A percentile compares a stretch with the other conserved stretches of the same genome.
Conservation (phyloP, 1,139 yeast genomes). For the Nakaseomyces glabratus region DNA sequence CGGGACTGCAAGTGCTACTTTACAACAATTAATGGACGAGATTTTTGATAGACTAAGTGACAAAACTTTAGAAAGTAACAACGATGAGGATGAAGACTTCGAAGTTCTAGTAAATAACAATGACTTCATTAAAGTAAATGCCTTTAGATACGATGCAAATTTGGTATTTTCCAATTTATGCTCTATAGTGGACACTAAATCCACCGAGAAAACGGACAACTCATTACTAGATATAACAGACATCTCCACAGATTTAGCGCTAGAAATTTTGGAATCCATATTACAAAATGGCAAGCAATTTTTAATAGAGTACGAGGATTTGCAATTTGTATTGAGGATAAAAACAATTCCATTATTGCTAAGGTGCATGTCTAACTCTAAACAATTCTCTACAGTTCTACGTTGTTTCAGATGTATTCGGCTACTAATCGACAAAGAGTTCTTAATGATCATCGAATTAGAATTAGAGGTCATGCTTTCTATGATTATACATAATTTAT, state of each 20-base stretch:
- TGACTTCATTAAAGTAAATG: conserved; percentile 37
- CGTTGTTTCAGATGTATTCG: conserved; percentile 66
- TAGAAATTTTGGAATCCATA: conserved; percentile 69
- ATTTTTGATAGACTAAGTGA: conserved; percentile 47
- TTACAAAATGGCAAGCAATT: conserved; percentile 44
- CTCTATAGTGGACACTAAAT: conserved; percentile 43
- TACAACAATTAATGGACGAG: conserved; percentile 72
- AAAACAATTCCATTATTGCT: conserved; percentile 68
- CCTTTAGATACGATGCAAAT: conserved; percentile 59
- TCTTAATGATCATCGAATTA: conserved; percentile 48
- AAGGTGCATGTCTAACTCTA: conserved; percentile 46
- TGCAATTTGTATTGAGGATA: conserved; percentile 54
- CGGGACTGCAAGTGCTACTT: conserved; percentile 90
- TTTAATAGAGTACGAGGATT: conserved; percentile 53
- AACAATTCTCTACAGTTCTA: conserved; percentile 58
- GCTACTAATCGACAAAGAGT: conserved; percentile 50
- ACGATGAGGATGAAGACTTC: conserved; percentile 29
- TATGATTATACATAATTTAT: conserved; percentile 56
- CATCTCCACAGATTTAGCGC: conserved; percentile 58
- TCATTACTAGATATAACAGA: conserved; percentile 42
- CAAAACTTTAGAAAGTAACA: conserved; percentile 28
- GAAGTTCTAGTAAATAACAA: conserved; percentile 40
- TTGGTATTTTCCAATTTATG: conserved; percentile 66
- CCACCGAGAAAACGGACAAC: conserved; percentile 33
- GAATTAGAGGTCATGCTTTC: conserved; percentile 79